phyloP scores from a whole-genome alignment of 1,139 yeast genomes.

The Blastobotrys arbuscula region DNA sequence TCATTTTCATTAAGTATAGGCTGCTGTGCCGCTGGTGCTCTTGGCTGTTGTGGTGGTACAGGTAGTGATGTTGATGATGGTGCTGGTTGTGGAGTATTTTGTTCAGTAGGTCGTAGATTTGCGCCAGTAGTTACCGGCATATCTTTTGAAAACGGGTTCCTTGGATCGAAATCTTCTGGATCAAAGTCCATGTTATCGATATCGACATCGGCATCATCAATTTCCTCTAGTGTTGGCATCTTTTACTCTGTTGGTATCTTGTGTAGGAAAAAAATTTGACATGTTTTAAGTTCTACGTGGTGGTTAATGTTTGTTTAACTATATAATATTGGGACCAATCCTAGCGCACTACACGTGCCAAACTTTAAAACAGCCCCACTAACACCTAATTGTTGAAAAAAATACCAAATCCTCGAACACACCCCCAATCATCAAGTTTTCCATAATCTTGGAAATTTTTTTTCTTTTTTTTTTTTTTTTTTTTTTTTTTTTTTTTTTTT shows the following conservation, averaged over 20 bases:
- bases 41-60: not conserved
- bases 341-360: no score
- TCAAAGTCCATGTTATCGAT: constrained; percentile 92
- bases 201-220: constrained; percentile 72
- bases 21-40: constrained; percentile 2
- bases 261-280: not conserved
- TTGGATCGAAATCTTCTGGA: constrained; percentile 82
- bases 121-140: constrained; percentile 19
- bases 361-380: not conserved
- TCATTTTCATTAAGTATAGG: constrained; percentile 36
- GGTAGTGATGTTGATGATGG: not conserved
- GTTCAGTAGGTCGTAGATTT: constrained; percentile 18
- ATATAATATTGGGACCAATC: no score
- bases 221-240: constrained; percentile 78
- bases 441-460: no score
- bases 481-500: not conserved
- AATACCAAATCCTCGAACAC: not conserved
- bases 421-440: no score
- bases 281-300: no score
- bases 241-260: constrained; percentile 13
- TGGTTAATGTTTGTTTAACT: no score
- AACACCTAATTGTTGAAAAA: not conserved
- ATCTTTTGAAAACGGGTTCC: constrained; percentile 32
- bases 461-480: not conserved
- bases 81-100: constrained; percentile 3